Evolutionary conservation across 163 green algal genomes (phyloP).

Genomic region (Scenedesmus sp.): DNA sequence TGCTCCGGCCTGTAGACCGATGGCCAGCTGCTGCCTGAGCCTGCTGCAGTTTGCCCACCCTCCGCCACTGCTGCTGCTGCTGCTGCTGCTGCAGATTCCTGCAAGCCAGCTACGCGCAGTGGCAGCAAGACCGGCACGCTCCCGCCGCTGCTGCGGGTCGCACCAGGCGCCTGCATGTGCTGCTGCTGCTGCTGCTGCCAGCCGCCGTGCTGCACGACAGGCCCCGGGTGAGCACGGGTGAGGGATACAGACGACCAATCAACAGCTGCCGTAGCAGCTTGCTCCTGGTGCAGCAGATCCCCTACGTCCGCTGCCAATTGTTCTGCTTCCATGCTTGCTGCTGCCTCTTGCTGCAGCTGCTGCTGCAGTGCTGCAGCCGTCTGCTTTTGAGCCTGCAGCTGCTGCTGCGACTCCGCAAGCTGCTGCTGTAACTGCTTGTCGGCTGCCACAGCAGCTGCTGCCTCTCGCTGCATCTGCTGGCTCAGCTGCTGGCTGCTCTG

Average conservation of each 20-base stretch:
- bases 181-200: conserved; percentile 17
- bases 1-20: not conserved
- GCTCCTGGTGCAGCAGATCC: too few species aligned
- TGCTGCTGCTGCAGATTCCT: not conserved
- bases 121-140: not conserved
- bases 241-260: not conserved
- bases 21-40: not conserved
- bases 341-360: too few species aligned
- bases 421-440: not conserved
- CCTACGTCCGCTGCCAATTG: too few species aligned
- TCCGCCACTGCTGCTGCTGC: not conserved
- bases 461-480: conserved; percentile 14
- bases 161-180: not conserved
- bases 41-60: not conserved
- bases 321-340: too few species aligned
- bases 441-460: not conserved
- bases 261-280: not conserved
- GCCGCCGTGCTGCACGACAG: not conserved
- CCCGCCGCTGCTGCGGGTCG: conserved; percentile 5
- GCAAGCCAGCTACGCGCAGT: not conserved
- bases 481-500: not conserved
- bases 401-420: not conserved
- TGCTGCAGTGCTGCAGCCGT: too few species aligned
- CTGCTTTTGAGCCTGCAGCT: not conserved
- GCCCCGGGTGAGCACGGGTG: not conserved